Conservation (phyloP, 2,329 filamentous ascomycete species). For the Cladorrhinum sp. region DNA sequence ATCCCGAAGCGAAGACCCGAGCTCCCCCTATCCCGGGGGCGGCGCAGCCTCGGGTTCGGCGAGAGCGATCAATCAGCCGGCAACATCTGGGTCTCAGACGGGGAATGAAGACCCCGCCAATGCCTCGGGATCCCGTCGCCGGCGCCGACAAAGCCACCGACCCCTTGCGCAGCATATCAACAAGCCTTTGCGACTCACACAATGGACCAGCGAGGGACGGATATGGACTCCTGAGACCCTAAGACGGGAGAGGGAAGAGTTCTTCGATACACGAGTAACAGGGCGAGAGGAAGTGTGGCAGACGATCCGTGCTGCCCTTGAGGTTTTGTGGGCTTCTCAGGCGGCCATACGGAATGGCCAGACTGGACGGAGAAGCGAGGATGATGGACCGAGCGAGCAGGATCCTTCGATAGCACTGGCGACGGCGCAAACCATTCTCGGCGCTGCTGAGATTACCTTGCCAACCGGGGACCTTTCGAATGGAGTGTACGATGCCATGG, state of each 20-base stretch:
- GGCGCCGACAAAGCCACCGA: slow-evolving; percentile 34
- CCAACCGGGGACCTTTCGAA: slow-evolving; percentile 70
- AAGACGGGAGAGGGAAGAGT: slow-evolving; percentile 70
- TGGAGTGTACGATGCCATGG: slow-evolving; percentile 68
- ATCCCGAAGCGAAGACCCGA: slow-evolving; percentile 50
- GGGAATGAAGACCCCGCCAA: slow-evolving; percentile 28
- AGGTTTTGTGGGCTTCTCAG: slow-evolving; percentile 62
- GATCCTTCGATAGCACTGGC: slow-evolving; percentile 45
- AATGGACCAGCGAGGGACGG: slow-evolving; percentile 61
- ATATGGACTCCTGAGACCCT: slow-evolving; percentile 69
- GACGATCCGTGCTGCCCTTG: slow-evolving; percentile 64
- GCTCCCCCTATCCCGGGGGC: slow-evolving; percentile 52
- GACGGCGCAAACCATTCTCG: slow-evolving; percentile 76
- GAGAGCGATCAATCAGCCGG: slow-evolving; percentile 50
- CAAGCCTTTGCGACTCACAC: slow-evolving; percentile 61
- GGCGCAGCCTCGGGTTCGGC: slow-evolving; percentile 47
- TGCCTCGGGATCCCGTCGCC: slow-evolving; percentile 20
- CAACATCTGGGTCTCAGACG: slow-evolving; percentile 29
- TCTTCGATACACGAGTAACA: slow-evolving; percentile 86
- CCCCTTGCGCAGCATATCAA: slow-evolving; percentile 65
- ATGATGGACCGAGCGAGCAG: slow-evolving; percentile 32
- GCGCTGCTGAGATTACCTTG: slow-evolving; percentile 72
- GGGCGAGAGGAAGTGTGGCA: slow-evolving; percentile 78
- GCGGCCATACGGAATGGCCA: slow-evolving; percentile 17
- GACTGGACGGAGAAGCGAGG: slow-evolving; percentile 18